Percentiles rank a stretch among this genome's conserved stretches.
phyloP scores from a whole-genome alignment of 768 basidiomycete species.

The Trametopsis cervina region DNA sequence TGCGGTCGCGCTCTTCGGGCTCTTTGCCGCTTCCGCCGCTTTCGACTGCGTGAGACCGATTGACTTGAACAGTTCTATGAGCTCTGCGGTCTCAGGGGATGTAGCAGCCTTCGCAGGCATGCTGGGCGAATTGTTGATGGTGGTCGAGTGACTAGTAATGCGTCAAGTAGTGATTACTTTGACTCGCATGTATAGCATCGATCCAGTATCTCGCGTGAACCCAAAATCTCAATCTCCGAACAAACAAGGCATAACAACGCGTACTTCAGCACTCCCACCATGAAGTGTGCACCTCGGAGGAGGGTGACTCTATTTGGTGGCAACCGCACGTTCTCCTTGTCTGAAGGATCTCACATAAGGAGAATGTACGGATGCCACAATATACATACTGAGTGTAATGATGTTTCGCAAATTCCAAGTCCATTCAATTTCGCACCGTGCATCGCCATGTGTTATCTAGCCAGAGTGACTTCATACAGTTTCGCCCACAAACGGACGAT shows the following conservation, averaged over 20 bases:
- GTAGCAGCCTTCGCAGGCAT: conserved; percentile 20
- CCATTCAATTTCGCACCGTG: too few species aligned
- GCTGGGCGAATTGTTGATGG: not conserved
- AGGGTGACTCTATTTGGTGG: too few species aligned
- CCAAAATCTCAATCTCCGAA: not conserved
- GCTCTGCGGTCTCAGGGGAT: conserved; percentile 29
- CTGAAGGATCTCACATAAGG: too few species aligned
- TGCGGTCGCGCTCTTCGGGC: conserved; percentile 63
- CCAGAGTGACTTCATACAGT: too few species aligned
- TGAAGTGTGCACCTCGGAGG: too few species aligned
- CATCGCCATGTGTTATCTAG: too few species aligned
- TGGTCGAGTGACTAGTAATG: not conserved
- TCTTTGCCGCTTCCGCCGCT: conserved; percentile 78
- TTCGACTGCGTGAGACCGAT: conserved; percentile 73
- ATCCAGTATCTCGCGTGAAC: not conserved
- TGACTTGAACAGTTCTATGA: conserved; percentile 58
- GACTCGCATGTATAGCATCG: not conserved
- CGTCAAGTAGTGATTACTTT: not conserved
- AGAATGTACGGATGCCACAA: too few species aligned
- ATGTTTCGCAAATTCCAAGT: too few species aligned
- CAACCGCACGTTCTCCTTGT: too few species aligned
- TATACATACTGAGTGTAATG: too few species aligned
- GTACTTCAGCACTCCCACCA: too few species aligned
- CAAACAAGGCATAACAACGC: not conserved
- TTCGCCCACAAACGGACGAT: too few species aligned